Base-by-base conservation (phyloP, 176 grass and related monocot genomes). In the Elaeis guineensis region DNA sequence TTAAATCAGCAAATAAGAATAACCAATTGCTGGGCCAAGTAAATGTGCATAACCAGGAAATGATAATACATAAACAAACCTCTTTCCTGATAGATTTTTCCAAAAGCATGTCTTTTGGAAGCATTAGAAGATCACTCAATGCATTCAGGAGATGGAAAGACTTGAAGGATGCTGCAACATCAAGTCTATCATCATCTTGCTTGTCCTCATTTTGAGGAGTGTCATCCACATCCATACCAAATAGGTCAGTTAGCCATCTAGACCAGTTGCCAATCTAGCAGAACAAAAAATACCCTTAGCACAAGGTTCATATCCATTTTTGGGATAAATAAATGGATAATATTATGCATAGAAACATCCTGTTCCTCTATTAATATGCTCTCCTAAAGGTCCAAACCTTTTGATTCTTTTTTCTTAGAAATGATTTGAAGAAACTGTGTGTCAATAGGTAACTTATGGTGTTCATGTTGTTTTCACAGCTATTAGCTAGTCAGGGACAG, bases 121-220 rank as follows among this genome's bases (percentile, higher is more conserved):
- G 61, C 93, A 97, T 97, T 25, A 97, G 79, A 61, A 97, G 87
- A 83, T 97, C 93, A 82, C 93, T 91, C 55, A 97, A 78, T 75
- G 87, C 87, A 89, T 91, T 97, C 62, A 97, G 73, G 44, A 89
- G 67, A 82, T 77, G 76, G 69, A 97, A 91, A 39, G 84, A 76
- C 52, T 85, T 90, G 49, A 32, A 63, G 20, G 55, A 78, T 80
- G 71, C 63, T 44, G 78, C 57, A 72, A 72, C 49, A 23, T 73
- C 70, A 74, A 23, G 28, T n/a, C 26, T 39, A 16, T 68, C 75
- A 68, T 79, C 55, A 78, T 55, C 32, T 79, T 78, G 25, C 35
- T 44, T 25, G 72, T 77, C 77, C 59, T 78, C 72, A 78, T 54
- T 35, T 61, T 69, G 64, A 22, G 58, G 62, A 75, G 59, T 70